Evolutionary conservation across 805 yeast genomes (phyloP), one percentile per base, ranked within the genome.

Genomic region (Cyberlindnera euphorbiiphila): DNA sequence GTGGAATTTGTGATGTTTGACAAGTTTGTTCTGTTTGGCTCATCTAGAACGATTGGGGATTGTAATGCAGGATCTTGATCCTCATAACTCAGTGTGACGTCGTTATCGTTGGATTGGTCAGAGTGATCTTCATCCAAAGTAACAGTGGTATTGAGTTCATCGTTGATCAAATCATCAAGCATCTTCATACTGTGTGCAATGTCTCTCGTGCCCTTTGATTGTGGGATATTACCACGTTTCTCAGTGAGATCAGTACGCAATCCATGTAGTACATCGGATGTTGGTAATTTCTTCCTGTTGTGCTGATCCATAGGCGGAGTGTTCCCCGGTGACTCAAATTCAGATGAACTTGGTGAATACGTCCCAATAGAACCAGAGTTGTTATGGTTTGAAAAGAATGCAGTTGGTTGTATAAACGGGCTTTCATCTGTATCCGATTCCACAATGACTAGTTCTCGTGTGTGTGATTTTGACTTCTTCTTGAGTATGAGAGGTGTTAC

Each of bases 311-410:
- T 29, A 11, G 50, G 46, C 6, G 53, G 53, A 14, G 50, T 48
- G 22, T 43, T 30, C 23, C 56, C 61, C 8, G 70, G 70, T 7
- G 69, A 62, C 24, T 65, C 71, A 39, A 66, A 57, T 35, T 68
- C 72, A 1, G 71, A 65, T 3, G 71, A 65, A 6, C 69, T 64
- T 14, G 74, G 73, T 3, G 72, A 67, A 49, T 61, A 69, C 11
- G 69, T 70, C 1, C 74, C 74, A 27, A 69, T 67, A 2, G 71
- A 65, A 12, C 66, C 65, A 2, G 56, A 49, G 8, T 55, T 55
- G 28, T 62, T 62, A 3, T 60, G 57, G 25, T 53, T 56, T 11
- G 39, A 19, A 42, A 51, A 26, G 58, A 63, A 41, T 39, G 60
- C 56, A 53, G 57, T 28, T 39, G 60, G 52, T 21, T 54, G 57